phyloP scores from a whole-genome alignment of 495 filamentous ascomycete species.

The Cairneyella variabilis region DNA sequence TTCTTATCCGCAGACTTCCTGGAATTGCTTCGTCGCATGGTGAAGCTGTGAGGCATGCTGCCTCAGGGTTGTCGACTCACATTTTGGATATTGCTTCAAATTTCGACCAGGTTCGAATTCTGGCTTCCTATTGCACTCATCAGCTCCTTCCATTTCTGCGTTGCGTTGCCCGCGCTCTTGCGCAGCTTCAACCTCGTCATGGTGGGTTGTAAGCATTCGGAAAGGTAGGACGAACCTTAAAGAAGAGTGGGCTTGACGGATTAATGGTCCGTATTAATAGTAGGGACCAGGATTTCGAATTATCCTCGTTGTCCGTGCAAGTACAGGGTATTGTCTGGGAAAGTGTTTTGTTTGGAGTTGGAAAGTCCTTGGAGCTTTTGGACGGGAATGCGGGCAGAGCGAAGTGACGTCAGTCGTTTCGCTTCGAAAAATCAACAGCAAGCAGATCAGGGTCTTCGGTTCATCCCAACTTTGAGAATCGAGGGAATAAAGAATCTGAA shows the following conservation, averaged over 20 bases:
- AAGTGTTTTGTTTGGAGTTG: background rate
- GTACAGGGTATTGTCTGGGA: background rate
- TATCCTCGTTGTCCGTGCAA: background rate
- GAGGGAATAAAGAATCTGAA: no score
- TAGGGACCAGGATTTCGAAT: background rate
- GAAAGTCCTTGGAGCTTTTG: background rate
- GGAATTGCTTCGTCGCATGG: slow-evolving; percentile 17
- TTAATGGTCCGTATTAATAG: no score
- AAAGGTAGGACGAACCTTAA: slow-evolving; percentile 1
- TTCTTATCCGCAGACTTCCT: slow-evolving; percentile 7
- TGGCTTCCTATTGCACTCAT: slow-evolving; percentile 4
- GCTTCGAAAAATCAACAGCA: no score
- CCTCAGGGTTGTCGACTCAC: slow-evolving; percentile 3
- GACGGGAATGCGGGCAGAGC: no score
- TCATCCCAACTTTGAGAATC: no score
- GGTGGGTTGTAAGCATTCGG: no score
- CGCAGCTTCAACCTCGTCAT: background rate
- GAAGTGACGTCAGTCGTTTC: no score
- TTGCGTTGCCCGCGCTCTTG: background rate
- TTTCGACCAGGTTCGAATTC: background rate
- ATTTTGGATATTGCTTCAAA: no score
- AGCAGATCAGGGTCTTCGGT: no score
- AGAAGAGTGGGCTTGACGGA: no score
- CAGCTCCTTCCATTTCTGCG: slow-evolving; percentile 13
- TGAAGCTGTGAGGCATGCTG: slow-evolving; percentile 1